Base-by-base conservation (phyloP, 2,329 filamentous ascomycete genomes). In the Colletotrichum sp. region DNA sequence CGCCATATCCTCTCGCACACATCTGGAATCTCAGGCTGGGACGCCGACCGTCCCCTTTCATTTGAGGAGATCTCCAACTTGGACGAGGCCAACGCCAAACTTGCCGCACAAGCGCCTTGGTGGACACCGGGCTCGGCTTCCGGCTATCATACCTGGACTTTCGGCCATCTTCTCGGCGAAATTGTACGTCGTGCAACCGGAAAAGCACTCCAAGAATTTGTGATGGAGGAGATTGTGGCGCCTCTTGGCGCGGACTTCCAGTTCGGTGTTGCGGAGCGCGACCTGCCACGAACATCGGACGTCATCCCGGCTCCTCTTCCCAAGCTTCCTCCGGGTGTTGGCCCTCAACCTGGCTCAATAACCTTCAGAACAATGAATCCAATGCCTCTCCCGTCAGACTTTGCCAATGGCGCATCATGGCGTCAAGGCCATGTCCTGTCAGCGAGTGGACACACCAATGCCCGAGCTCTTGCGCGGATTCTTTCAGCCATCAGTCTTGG, bases 231-330 rank as follows among this genome's bases (percentile, higher is more conserved):
- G 70, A 85, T 90, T 27, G 81, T 85, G 0, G 78, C 66, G 0
- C 87, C 88, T 0, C 77, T 87, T 4, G 78, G 78, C 0, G 88
- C 87, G 3, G 88, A 89, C 77, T 89, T 88, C 74, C 83, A 85
- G 48, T 80, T 89, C 15, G 87, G 88, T 2, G 80, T 84, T 5
- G 60, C 76, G 2, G 85, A 89, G 60, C 78, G 83, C 6, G 84
- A 88, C 72, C 85, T 82, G 81, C 36, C 74, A 3, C 86, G 88
- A 6, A 70, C 67, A 27, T 36, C 56, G n/a, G n/a, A 70, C 28
- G 79, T 87, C 5, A 81, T 85, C 0, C 79, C 84, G 7, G 74
- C 86, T 4, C 74, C 84, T 0, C 76, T 83, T 5, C 76, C 80
- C 1, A 67, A 79, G 6, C 22, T 62, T 12, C 65, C 78, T 0